Conservation (phyloP, 805 yeast genomes). For the Cyberlindnera sargentensis region DNA sequence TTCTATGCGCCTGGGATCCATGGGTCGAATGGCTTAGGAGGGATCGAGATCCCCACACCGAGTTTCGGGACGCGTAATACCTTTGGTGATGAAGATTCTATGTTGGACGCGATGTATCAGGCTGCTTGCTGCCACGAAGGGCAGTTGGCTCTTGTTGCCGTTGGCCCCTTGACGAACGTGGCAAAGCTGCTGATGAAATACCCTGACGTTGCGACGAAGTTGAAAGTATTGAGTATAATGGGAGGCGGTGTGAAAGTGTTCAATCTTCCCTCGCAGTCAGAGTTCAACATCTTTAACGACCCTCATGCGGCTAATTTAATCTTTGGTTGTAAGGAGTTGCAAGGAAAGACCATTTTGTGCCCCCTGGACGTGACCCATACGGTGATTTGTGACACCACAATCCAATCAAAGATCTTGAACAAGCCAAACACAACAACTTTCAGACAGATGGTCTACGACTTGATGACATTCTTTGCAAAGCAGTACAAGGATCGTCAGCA, state of each 20-base stretch:
- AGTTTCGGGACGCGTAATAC: constrained; percentile 24
- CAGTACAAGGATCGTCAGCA: constrained; percentile 35
- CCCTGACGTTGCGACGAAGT: constrained; percentile 45
- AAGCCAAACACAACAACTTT: constrained; percentile 32
- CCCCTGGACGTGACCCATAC: constrained; percentile 70
- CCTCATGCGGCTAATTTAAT: constrained; percentile 14
- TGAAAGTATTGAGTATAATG: constrained; percentile 61
- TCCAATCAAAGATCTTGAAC: constrained; percentile 34
- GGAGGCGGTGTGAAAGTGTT: constrained; percentile 53
- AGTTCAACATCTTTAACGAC: constrained; percentile 41
- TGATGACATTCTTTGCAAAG: constrained; percentile 43
- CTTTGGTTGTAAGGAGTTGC: constrained; percentile 38
- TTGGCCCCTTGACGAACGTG: constrained; percentile 74
- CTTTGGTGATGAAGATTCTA: constrained; percentile 34
- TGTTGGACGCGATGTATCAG: constrained; percentile 25
- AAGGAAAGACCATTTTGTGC: constrained; percentile 61
- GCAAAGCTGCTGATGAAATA: constrained; percentile 45
- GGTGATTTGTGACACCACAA: constrained; percentile 42
- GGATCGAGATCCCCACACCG: constrained; percentile 54
- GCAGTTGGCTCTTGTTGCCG: constrained; percentile 55
- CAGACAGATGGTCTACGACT: constrained; percentile 47
- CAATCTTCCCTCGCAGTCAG: constrained; percentile 42
- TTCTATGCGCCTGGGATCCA: constrained; percentile 57
- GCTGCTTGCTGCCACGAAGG: constrained; percentile 40
- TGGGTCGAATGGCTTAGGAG: constrained; percentile 73